phyloP scores from a whole-genome alignment of 345 rosid species.

The Melaleuca quinquenervia region DNA sequence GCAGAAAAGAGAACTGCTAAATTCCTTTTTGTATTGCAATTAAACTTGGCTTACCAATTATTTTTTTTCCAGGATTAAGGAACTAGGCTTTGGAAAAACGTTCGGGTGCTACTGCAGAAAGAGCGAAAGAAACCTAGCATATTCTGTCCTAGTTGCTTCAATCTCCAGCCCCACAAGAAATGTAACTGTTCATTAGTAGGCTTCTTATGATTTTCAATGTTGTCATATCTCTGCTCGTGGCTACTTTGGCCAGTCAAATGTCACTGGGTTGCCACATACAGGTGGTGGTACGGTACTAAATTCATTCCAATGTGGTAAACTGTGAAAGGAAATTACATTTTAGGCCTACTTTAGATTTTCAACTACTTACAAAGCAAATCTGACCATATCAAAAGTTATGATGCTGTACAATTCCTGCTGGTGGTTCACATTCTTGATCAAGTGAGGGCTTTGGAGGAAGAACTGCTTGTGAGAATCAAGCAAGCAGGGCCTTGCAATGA shows the following conservation, averaged over 20 bases:
- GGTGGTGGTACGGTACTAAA: constrained; percentile 74
- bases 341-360: not conserved
- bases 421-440: constrained; percentile 96
- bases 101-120: constrained; percentile 43
- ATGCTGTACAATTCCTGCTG: constrained; percentile 1
- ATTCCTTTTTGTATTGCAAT: not conserved
- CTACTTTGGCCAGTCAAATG: constrained; percentile 74
- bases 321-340: not conserved
- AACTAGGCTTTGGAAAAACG: constrained; percentile 41
- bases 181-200: constrained; percentile 47
- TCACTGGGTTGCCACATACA: constrained; percentile 81
- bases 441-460: constrained; percentile 85
- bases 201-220: constrained; percentile 68
- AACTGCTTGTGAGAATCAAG: constrained; percentile 47
- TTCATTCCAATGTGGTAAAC: not conserved
- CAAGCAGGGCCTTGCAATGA: constrained; percentile 56
- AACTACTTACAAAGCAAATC: not conserved
- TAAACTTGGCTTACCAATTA: not conserved
- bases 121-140: constrained; percentile 38
- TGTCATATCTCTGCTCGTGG: constrained; percentile 82
- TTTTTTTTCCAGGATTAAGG: constrained; percentile 24
- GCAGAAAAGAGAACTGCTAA: not conserved
- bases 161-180: constrained; percentile 33
- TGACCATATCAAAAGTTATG: not conserved
- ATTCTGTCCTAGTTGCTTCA: constrained; percentile 34